These are phyloP conservation scores for Fusarium sp. DNA, from an alignment of 2,329 filamentous ascomycete species.

Conservation along the genomic window DNA sequence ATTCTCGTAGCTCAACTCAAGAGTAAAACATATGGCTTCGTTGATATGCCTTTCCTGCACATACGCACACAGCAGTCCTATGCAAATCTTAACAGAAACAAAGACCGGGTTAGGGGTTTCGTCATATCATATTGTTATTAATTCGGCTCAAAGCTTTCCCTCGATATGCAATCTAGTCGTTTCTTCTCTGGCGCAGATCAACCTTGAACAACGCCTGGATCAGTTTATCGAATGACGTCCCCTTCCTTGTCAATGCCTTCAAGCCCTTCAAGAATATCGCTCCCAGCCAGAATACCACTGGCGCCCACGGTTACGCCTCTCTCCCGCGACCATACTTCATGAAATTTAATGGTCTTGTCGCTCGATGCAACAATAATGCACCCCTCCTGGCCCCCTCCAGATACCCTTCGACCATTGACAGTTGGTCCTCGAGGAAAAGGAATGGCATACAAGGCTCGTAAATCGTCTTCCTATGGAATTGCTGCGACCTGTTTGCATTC, in stretches of 20 bases:
- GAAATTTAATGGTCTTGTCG: conserved; percentile 93
- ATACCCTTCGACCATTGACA: conserved; percentile 46
- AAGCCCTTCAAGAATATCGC: conserved; percentile 84
- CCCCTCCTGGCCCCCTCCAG: conserved; percentile 53
- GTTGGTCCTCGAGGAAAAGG: conserved; percentile 74
- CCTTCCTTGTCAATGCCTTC: conserved; percentile 83
- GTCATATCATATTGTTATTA: conserved; percentile 28
- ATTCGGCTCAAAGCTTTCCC: conserved; percentile 21
- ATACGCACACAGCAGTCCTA: conserved; percentile 9
- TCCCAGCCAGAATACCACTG: conserved; percentile 79
- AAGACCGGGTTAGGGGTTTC: conserved; percentile 4
- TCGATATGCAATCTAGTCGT: conserved; percentile 34
- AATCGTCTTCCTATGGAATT: conserved; percentile 84
- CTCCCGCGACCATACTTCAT: conserved; percentile 88
- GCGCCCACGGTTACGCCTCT: conserved; percentile 66
- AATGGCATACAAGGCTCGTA: conserved; percentile 88
- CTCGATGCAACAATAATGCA: conserved; percentile 93
- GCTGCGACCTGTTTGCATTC: conserved; percentile 87
- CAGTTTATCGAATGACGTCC: conserved; percentile 75
- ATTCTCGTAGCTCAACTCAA: conserved; percentile 1
- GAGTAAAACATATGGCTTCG: background rate
- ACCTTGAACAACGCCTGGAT: conserved; percentile 7
- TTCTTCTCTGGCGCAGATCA: conserved; percentile 9
- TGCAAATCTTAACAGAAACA: background rate
- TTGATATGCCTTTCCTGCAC: conserved; percentile 14